Evolutionary conservation across 371 early-diverging fungal species (phyloP).

Genomic region (Rhizopus microsporus): DNA sequence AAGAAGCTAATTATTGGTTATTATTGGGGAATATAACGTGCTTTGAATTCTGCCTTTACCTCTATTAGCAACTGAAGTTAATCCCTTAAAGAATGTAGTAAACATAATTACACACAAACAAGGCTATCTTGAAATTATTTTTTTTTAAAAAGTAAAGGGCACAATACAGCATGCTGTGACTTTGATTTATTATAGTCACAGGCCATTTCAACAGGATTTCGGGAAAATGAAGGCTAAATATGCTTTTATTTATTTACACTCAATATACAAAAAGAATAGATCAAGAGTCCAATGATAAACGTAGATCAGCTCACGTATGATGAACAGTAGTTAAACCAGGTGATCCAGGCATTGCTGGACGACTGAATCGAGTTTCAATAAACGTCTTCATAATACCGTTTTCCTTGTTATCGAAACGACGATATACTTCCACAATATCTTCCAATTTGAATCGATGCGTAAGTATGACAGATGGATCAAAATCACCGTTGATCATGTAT

Average conservation of each 20-base stretch:
- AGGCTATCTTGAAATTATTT: neutral
- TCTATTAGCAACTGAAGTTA: constrained; percentile 12
- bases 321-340: constrained; percentile 9
- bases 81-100: constrained; percentile 21
- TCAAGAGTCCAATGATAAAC: neutral
- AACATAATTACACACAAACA: constrained; percentile 16
- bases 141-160: neutral
- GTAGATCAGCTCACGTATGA: neutral
- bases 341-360: constrained; percentile 6
- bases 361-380: constrained; percentile 41
- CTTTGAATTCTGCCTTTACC: neutral
- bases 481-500: constrained; percentile 36
- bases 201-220: neutral
- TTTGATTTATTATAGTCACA: neutral
- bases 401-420: constrained; percentile 56
- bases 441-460: constrained; percentile 58
- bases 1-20: constrained; percentile 8
- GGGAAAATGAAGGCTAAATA: no score
- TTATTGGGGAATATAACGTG: neutral
- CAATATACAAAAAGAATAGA: neutral
- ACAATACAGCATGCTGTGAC: neutral
- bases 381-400: constrained; percentile 54
- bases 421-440: constrained; percentile 49
- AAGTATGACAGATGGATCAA: constrained; percentile 59
- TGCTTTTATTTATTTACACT: neutral